These are phyloP conservation scores for Nitzschia palea DNA, from an alignment of 108 stramenopile genomes.

Conservation along the genomic window DNA sequence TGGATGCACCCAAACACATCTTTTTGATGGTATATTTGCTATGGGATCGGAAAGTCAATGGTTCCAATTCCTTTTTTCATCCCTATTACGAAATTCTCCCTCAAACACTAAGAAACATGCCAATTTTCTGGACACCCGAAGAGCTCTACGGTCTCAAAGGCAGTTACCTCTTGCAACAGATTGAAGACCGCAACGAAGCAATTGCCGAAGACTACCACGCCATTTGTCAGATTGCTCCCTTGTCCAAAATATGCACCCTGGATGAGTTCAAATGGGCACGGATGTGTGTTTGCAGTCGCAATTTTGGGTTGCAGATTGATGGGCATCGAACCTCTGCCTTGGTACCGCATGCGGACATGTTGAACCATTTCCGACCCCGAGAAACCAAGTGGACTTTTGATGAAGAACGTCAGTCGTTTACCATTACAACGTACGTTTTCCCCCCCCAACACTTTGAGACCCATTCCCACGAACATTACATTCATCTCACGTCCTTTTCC, in stretches of 20 bases:
- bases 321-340: conserved; percentile 94
- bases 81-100: conserved; percentile 99
- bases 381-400: conserved; percentile 99
- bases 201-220: conserved; percentile 92
- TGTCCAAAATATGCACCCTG: conserved; percentile 72
- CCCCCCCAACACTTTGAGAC: background rate
- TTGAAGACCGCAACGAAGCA: conserved; percentile 76
- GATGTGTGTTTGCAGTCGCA: conserved; percentile 97
- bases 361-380: conserved; percentile 98
- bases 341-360: conserved; percentile 99
- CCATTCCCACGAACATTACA: background rate
- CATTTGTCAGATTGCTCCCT: conserved; percentile 86
- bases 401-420: conserved; percentile 95
- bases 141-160: conserved; percentile 88
- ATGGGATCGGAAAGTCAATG: conserved; percentile 85
- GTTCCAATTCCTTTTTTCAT: conserved; percentile 87
- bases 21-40: conserved; percentile 97
- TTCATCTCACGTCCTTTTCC: background rate
- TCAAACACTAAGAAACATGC: conserved; percentile 89
- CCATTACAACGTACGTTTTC: conserved; percentile 83
- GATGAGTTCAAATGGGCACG: conserved; percentile 99
- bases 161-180: conserved; percentile 84
- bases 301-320: conserved; percentile 96
- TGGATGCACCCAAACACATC: conserved; percentile 99
- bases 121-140: conserved; percentile 94